These are phyloP conservation scores for Pythium grandisporangium DNA, from an alignment of 352 stramenopile species.

Conservation along the genomic window DNA sequence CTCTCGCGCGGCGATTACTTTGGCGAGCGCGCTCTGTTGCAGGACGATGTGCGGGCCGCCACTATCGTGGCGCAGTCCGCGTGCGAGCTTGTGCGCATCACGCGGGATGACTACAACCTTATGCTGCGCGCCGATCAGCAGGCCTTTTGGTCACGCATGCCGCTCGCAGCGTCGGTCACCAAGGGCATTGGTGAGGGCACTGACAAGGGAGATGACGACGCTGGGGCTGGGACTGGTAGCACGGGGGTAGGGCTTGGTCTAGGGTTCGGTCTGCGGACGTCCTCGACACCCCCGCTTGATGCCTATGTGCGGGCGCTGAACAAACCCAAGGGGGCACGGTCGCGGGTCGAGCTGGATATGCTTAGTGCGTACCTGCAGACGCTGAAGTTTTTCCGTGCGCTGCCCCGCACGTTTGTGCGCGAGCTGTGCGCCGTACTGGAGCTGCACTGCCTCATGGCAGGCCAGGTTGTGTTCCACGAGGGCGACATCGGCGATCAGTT, in stretches of 20 bases:
- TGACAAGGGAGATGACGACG: too few relatives aligned
- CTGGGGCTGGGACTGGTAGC: too few relatives aligned
- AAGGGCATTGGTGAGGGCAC: background rate
- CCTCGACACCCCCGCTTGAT: slow-evolving; percentile 19
- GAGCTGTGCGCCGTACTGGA: slow-evolving; percentile 64
- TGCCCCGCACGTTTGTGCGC: slow-evolving; percentile 50
- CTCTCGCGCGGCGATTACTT: slow-evolving; percentile 64
- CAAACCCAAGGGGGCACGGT: slow-evolving; percentile 37
- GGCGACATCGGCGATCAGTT: slow-evolving; percentile 65
- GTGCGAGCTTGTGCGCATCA: slow-evolving; percentile 54
- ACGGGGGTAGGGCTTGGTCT: too few relatives aligned
- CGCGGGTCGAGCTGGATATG: slow-evolving; percentile 45
- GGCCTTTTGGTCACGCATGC: slow-evolving; percentile 55
- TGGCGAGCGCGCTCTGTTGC: slow-evolving; percentile 53
- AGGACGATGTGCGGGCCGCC: slow-evolving; percentile 44
- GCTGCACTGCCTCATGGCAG: slow-evolving; percentile 25
- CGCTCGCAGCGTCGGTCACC: slow-evolving; percentile 26
- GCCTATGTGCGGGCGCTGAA: slow-evolving; percentile 48
- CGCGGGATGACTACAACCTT: slow-evolving; percentile 57
- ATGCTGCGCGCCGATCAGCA: slow-evolving; percentile 69
- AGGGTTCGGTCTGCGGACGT: slow-evolving; percentile 1
- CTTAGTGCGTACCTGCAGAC: slow-evolving; percentile 63
- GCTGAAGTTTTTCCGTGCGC: slow-evolving; percentile 66
- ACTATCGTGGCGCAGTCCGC: slow-evolving; percentile 48
- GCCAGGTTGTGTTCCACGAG: slow-evolving; percentile 46